A percentile compares a stretch with the other conserved stretches of the same genome.
Conservation (phyloP, 1,139 yeast species). For the Magnusiomyces suaveolens region DNA sequence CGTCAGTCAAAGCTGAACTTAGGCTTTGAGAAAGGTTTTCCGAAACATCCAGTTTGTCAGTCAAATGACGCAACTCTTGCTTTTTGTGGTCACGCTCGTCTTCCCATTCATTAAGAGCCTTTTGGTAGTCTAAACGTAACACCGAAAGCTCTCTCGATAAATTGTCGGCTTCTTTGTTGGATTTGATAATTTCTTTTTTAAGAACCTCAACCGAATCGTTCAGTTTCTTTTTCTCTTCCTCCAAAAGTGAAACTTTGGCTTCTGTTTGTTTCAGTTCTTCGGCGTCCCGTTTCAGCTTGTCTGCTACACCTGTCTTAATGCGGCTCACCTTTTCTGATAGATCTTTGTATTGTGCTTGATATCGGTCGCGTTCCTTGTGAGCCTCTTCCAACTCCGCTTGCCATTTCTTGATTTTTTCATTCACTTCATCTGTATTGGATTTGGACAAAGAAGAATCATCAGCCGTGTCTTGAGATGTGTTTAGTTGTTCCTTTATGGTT, state of each 20-base stretch:
- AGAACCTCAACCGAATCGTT: conserved; percentile 27
- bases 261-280: conserved; percentile 30
- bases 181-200: conserved; percentile 44
- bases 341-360: conserved; percentile 65
- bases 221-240: conserved; percentile 12
- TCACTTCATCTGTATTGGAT: neutral
- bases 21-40: conserved; percentile 36
- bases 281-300: conserved; percentile 49
- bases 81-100: conserved; percentile 35
- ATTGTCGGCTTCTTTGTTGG: conserved; percentile 61
- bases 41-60: conserved; percentile 31
- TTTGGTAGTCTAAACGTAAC: conserved; percentile 41
- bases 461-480: neutral
- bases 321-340: conserved; percentile 64
- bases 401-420: neutral
- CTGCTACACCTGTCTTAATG: conserved; percentile 70
- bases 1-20: conserved; percentile 31
- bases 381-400: conserved; percentile 6
- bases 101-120: conserved; percentile 26
- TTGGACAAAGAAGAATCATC: neutral
- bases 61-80: conserved; percentile 15
- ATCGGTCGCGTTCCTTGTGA: conserved; percentile 41
- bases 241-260: conserved; percentile 31
- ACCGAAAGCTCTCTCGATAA: conserved; percentile 43
- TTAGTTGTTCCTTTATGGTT: neutral